These are phyloP conservation scores for Calonectria multiphialidica DNA, from an alignment of 2,329 filamentous ascomycete genomes.

Conservation along the genomic window DNA sequence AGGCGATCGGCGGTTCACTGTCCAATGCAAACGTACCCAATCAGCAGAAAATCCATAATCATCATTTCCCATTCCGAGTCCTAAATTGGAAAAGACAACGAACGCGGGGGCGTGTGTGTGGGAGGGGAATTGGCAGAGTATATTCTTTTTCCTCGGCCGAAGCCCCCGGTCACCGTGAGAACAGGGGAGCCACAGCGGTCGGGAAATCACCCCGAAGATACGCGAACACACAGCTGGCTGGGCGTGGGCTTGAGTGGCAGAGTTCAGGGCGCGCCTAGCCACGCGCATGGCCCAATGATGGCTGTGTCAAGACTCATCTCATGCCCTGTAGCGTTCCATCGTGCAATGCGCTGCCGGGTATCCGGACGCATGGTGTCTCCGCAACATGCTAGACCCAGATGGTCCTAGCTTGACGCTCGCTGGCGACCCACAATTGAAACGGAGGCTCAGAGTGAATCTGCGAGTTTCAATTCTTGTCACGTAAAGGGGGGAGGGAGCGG, in stretches of 20 bases:
- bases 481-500: conserved; percentile 2
- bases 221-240: neutral
- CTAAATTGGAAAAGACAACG: conserved; percentile 1
- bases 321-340: neutral
- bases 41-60: neutral
- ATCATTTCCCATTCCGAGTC: neutral
- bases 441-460: conserved; percentile 1
- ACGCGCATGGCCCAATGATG: neutral
- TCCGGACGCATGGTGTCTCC: neutral
- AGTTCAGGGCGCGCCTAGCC: neutral
- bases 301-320: neutral
- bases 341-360: neutral
- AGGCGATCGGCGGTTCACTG: neutral
- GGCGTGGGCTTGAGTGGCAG: neutral
- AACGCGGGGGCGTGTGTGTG: neutral
- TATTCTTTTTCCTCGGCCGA: neutral
- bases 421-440: conserved; percentile 19
- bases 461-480: conserved; percentile 20
- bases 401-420: neutral
- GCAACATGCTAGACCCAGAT: neutral
- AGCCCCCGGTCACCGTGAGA: neutral
- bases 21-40: neutral
- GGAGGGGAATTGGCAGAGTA: neutral
- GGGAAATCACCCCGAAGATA: conserved; percentile 6
- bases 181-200: neutral